Base-by-base conservation (phyloP, 106 monocot genomes). In the Vanilla planifolia region DNA sequence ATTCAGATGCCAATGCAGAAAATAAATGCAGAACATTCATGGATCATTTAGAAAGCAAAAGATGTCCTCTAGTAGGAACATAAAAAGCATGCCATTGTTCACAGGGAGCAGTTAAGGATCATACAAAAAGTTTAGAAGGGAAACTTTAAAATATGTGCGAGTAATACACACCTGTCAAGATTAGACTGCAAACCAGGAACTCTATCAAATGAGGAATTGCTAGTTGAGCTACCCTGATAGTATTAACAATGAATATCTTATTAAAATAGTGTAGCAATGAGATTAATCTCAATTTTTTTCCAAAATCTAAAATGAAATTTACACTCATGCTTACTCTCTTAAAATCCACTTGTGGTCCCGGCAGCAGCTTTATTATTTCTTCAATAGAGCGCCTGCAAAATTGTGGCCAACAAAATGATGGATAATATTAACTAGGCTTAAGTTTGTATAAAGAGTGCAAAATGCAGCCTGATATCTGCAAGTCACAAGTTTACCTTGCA, bases 361-460 rank as follows among this genome's bases (percentile, higher is more conserved):
- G 96, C 71, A 98, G 71, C 21, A 92, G 67, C 64, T 78, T 98
- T 43, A 98, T 37, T 32, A 82, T 65, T 81, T 98, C 96, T 73
- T 98, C 96, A 70, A 92, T 82, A n/a, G 96, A 73, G 25, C 92
- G 84, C 96, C 96, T 98, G 73, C 53, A 72, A 69, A 59, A 42
- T 24, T 26, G 24, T n/a, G n/a, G n/a, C n/a, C n/a, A n/a, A n/a
- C n/a, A n/a, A n/a, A n/a, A n/a, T n/a, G n/a, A n/a, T n/a, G n/a
- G n/a, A n/a, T n/a, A n/a, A n/a, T n/a, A n/a, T n/a, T n/a, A n/a
- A n/a, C n/a, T n/a, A n/a, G n/a, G n/a, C n/a, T n/a, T n/a, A n/a
- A n/a, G n/a, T n/a, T n/a, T n/a, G n/a, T n/a, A n/a, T n/a, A n/a
- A n/a, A n/a, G n/a, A n/a, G n/a, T n/a, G n/a, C n/a, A n/a, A n/a